A percentile compares a stretch with the other conserved stretches of the same genome.
Conservation (phyloP, 2,329 filamentous ascomycete species). For the Ophiostoma montium region DNA sequence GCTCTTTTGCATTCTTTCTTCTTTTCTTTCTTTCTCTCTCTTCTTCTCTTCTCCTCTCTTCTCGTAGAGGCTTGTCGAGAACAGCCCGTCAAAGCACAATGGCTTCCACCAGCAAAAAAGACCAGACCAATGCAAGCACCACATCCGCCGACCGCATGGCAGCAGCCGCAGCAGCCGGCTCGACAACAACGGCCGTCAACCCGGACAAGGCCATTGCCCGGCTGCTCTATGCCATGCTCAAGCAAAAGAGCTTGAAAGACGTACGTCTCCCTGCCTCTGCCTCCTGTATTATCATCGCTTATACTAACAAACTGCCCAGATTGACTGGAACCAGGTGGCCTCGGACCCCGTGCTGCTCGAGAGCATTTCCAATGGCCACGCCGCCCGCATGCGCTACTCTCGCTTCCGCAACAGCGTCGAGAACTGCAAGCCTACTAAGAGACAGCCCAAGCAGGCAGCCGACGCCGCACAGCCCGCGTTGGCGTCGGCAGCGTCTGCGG, state of each 20-base stretch:
- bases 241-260: conserved; percentile 46
- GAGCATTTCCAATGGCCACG: conserved; percentile 44
- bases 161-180: not conserved
- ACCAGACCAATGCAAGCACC: not conserved
- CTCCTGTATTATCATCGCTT: not conserved
- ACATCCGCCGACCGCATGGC: not conserved
- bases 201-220: conserved; percentile 42
- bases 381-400: conserved; percentile 45
- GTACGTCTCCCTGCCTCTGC: conserved; percentile 24
- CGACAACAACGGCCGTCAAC: conserved; percentile 18
- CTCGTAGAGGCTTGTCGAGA: not conserved
- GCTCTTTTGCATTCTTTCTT: not conserved
- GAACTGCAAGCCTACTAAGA: not conserved
- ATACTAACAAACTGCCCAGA: conserved; percentile 23
- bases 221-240: conserved; percentile 44
- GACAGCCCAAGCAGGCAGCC: not conserved
- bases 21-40: not conserved
- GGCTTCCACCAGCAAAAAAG: not conserved
- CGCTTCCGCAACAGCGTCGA: conserved; percentile 33
- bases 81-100: not conserved
- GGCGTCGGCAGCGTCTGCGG: not conserved
- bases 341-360: conserved; percentile 37
- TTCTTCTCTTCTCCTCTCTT: not conserved
- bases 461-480: too few relatives aligned
- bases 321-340: conserved; percentile 46